phyloP scores from a whole-genome alignment of 192 early-diverging fungal species.

The Coemansia brasiliensis region DNA sequence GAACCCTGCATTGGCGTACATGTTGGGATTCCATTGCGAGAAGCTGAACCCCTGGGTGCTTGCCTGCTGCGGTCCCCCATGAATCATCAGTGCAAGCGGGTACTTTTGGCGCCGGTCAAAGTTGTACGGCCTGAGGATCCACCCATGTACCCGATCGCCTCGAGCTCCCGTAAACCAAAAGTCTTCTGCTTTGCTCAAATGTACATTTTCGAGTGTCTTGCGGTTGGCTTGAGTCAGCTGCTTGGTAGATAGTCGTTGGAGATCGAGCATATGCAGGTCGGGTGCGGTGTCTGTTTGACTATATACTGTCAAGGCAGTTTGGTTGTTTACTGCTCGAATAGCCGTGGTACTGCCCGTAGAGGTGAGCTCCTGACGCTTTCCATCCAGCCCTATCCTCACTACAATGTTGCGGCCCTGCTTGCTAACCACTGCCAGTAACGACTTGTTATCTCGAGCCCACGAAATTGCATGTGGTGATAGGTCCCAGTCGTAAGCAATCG shows the following conservation, averaged over 20 bases:
- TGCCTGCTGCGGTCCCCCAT: conserved; percentile 81
- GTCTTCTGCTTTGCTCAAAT: conserved; percentile 60
- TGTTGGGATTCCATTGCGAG: conserved; percentile 72
- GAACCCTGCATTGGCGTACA: conserved; percentile 72
- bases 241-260: conserved; percentile 16
- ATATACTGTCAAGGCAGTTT: conserved; percentile 39
- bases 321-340: conserved; percentile 17
- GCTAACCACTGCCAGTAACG: conserved; percentile 59
- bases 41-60: conserved; percentile 62
- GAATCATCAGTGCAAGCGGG: conserved; percentile 75
- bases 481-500: conserved; percentile 55
- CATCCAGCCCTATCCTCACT: conserved; percentile 25
- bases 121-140: conserved; percentile 62
- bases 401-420: conserved; percentile 60
- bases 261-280: conserved; percentile 34
- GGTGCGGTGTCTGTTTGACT: conserved; percentile 48
- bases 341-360: conserved; percentile 18
- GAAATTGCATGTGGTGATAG: conserved; percentile 59
- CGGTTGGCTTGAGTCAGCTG: conserved; percentile 60
- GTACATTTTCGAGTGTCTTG: conserved; percentile 31
- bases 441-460: conserved; percentile 60
- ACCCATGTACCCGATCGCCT: conserved; percentile 55
- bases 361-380: conserved; percentile 41
- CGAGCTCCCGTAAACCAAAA: conserved; percentile 69
- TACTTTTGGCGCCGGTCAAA: conserved; percentile 62